These are phyloP conservation scores for Cenococcum geophilum DNA, from an alignment of 495 filamentous ascomycete species.

Conservation along the genomic window DNA sequence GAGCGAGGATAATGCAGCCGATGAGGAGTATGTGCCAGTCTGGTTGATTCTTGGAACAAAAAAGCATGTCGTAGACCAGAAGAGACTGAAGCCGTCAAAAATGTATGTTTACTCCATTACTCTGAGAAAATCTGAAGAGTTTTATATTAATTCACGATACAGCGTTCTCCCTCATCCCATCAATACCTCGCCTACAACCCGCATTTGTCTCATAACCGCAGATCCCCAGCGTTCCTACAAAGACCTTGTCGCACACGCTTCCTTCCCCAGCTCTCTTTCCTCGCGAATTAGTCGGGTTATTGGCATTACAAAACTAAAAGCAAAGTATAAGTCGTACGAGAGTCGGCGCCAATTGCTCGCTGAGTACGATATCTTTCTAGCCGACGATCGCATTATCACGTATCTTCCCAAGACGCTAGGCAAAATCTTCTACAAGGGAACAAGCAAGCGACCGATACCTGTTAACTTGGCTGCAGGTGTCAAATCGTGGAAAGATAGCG, in stretches of 20 bases:
- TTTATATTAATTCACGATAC: conserved; percentile 16
- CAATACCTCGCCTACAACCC: conserved; percentile 47
- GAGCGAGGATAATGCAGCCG: conserved; percentile 40
- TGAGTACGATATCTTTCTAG: conserved; percentile 84
- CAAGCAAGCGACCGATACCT: conserved; percentile 78
- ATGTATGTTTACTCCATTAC: neutral
- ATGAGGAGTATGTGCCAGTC: conserved; percentile 52
- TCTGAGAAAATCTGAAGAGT: conserved; percentile 7
- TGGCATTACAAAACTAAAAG: conserved; percentile 68
- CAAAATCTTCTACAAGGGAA: conserved; percentile 76
- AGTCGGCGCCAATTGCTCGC: conserved; percentile 71
- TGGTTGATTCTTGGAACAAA: conserved; percentile 88
- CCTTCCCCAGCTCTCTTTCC: conserved; percentile 67
- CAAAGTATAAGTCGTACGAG: conserved; percentile 83
- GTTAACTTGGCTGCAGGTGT: conserved; percentile 45
- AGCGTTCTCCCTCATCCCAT: conserved; percentile 58
- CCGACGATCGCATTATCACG: conserved; percentile 74
- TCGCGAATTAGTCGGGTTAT: conserved; percentile 75
- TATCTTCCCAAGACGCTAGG: conserved; percentile 71
- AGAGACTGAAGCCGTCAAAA: conserved; percentile 71
- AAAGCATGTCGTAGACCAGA: conserved; percentile 70
- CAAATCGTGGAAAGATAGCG: conserved; percentile 30
- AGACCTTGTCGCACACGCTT: conserved; percentile 67
- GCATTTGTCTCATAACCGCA: conserved; percentile 75
- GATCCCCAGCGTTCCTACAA: conserved; percentile 83